Evolutionary conservation across 1,284 basidiomycete species (phyloP), one percentile per base, ranked within the genome.

Genomic region (Apiotrichum gamsii): DNA sequence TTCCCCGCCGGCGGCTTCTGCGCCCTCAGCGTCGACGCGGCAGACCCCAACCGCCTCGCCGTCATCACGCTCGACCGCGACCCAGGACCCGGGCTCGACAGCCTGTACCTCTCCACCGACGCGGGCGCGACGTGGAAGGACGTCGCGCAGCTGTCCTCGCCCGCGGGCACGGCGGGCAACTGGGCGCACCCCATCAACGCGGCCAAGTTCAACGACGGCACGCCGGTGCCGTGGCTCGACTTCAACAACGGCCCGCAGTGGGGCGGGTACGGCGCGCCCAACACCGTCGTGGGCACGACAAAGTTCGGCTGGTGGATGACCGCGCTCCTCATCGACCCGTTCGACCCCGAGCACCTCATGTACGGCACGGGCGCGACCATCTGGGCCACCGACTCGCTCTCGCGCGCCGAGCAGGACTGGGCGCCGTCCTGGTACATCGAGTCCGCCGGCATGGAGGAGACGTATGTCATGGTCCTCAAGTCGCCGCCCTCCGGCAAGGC

Each of bases 281-380:
- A 37, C 36, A 10, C 5, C 14, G 14, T 13, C 3, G 10, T 21
- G 1, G 36, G 36, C 5, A 6, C 23, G 21, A 37, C 36, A 2
- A 37, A 37, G 36, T 37, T 37, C 24, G 36, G 36, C 23, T 37
- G 36, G 36, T 37, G 36, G 36, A 37, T 37, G 36, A 4, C 14
- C 15, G 36, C 36, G 6, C 15, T 37, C 5, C 14, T 37, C 3
- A 37, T 37, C 21, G 36, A 37, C 21, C 36, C 36, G 5, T 8
- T 8, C 36, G 15, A 25, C 21, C 36, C 36, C 14, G 36, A 37
- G 14, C 36, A 37, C 36, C 36, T 37, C 14, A 37, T 37, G 36
- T 37, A 37, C 36, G 36, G 36, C 36, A 37, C 36, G 1, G 36
- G 36, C 23, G 36, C 36, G 4, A 37, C 36, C 3, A 37, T 37